Base-by-base conservation (phyloP, 148 eudicot species). In the Rhododendron ferrugineum region DNA sequence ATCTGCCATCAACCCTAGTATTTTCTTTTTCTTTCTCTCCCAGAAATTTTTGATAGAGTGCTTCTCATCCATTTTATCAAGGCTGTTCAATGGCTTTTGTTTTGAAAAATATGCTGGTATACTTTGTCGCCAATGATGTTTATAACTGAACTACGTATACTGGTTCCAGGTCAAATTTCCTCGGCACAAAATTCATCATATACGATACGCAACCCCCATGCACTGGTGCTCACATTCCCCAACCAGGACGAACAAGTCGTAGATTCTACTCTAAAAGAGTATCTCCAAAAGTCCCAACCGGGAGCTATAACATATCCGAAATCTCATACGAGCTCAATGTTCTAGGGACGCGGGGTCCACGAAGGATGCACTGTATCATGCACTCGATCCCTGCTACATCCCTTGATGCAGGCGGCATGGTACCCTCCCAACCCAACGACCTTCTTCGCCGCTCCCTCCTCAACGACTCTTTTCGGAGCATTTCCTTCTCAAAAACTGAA, bases 281-380 rank as follows among this genome's bases (percentile, higher is more conserved):
- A 32, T 92, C 94, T 20, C 94, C 94, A 4, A 92, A 90, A 87
- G 90, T 90, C 46, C 94, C 94, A 22, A 88, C 86, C 1, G 94
- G 94, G 1, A 90, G 88, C 87, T 92, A 92, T 87, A 89, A 86
- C 86, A 88, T 92, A 54, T 86, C 92, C 86, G 92, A 92, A 68
- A 87, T 92, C 62, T 58, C 90, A 11, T 92, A 92, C 37, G 92
- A 92, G 84, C 90, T 92, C 10, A 92, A 92, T 47, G 94, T 92
- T 76, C 91, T 92, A 6, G 94, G 94, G 18, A 92, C 94, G 8
- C 91, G 94, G 20, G 94, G 94, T 28, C 94, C 94, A 66, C 90
- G 94, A 11, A 85, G 89, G 75, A 92, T 92, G 94, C 89, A 89
- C 87, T 90, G 92, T 84, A 76, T 86, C 60, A 92, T 92, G 94